phyloP scores from a whole-genome alignment of 805 yeast genomes.

The Groenewaldozyma tartarivorans region DNA sequence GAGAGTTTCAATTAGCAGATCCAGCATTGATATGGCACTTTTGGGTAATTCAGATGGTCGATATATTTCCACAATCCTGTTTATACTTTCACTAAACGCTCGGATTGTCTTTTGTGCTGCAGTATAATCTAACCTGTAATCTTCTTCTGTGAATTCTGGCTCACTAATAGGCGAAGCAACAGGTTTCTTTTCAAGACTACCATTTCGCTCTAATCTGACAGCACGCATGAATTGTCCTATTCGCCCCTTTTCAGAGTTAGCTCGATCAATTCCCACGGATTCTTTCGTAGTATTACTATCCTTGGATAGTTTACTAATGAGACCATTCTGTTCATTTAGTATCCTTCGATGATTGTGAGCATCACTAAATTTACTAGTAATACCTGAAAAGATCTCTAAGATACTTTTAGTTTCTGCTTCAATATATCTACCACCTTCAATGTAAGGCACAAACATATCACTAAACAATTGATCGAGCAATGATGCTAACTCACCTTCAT shows the following conservation, averaged over 20 bases:
- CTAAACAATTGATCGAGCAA: slow-evolving; percentile 60
- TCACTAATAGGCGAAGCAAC: slow-evolving; percentile 3
- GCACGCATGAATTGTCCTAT: slow-evolving; percentile 24
- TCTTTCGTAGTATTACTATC: background rate
- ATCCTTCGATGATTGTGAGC: slow-evolving; percentile 31
- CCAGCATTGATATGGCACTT: slow-evolving; percentile 56
- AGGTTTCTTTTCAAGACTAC: slow-evolving; percentile 1
- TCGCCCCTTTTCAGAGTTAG: slow-evolving; percentile 21
- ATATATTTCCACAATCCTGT: slow-evolving; percentile 64
- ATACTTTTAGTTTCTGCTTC: slow-evolving; percentile 60
- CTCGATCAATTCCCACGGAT: slow-evolving; percentile 1
- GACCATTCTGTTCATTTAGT: slow-evolving; percentile 10
- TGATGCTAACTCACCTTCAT: slow-evolving; percentile 32
- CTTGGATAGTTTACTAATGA: slow-evolving; percentile 1
- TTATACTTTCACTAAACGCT: slow-evolving; percentile 66
- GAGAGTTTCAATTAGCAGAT: slow-evolving; percentile 55
- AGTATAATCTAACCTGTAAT: slow-evolving; percentile 8
- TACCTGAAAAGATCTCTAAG: slow-evolving; percentile 32
- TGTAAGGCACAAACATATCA: slow-evolving; percentile 65
- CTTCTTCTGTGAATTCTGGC: slow-evolving; percentile 3
- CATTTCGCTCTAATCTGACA: slow-evolving; percentile 15
- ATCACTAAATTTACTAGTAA: slow-evolving; percentile 38
- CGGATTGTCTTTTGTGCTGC: slow-evolving; percentile 54
- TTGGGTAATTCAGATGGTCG: slow-evolving; percentile 46
- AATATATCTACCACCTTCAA: slow-evolving; percentile 60